phyloP scores from a whole-genome alignment of 768 basidiomycete genomes.

The Pleurotus eryngii region DNA sequence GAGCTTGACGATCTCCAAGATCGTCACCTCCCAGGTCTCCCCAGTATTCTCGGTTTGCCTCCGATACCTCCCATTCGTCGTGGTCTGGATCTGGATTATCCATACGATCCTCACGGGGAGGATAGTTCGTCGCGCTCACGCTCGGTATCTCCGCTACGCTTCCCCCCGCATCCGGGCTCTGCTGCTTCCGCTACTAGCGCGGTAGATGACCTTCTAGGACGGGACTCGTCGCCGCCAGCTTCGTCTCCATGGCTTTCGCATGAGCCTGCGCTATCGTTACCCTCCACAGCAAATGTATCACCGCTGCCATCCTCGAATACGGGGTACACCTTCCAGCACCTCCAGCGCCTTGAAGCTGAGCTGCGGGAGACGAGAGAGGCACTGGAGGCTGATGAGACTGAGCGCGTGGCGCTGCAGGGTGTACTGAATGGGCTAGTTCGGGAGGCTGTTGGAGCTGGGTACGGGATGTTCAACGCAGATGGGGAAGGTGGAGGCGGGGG shows the following conservation, averaged over 20 bases:
- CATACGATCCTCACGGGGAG: no score
- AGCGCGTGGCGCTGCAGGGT: slow-evolving; percentile 8
- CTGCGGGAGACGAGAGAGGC: slow-evolving; percentile 1
- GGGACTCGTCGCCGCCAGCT: no score
- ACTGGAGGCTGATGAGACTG: slow-evolving; percentile 11
- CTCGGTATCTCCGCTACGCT: no score
- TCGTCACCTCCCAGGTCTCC: slow-evolving; percentile 15
- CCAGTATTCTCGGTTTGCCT: no score
- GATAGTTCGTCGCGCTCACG: no score
- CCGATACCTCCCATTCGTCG: no score
- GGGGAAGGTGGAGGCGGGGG: no score
- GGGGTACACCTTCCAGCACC: neutral
- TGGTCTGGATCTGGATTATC: no score
- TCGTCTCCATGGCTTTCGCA: neutral
- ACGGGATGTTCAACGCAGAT: no score
- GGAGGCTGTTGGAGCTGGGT: neutral
- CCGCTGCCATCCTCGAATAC: neutral
- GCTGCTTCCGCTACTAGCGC: no score
- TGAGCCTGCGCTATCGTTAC: neutral
- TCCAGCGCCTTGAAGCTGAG: slow-evolving; percentile 9
- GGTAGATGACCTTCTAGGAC: no score
- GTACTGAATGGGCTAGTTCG: slow-evolving; percentile 3
- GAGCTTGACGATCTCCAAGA: slow-evolving; percentile 11
- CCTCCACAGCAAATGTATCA: neutral
- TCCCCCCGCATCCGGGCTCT: no score